phyloP scores from a whole-genome alignment of 495 filamentous ascomycete species.

The Podospora conica region DNA sequence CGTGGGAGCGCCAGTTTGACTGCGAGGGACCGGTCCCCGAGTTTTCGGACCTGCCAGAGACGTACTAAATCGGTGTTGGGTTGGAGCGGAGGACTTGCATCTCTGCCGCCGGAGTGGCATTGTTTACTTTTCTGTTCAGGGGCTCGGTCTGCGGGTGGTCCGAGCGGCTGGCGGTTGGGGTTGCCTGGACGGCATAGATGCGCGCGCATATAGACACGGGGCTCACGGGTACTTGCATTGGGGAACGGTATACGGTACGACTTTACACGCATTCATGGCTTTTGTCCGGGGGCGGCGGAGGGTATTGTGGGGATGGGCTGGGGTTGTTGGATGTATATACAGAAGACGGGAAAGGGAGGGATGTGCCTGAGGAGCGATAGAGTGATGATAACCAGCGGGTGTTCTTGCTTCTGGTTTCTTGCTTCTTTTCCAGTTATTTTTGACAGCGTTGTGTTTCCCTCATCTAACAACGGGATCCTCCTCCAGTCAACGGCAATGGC shows the following conservation, averaged over 20 bases:
- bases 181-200: not conserved
- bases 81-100: not conserved
- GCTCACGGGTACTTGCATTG: not conserved
- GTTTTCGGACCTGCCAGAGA: slow-evolving; percentile 63
- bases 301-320: not conserved
- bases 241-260: not conserved
- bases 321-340: not conserved
- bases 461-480: not conserved
- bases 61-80: slow-evolving; percentile 47
- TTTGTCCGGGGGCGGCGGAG: not conserved
- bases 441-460: too few species aligned
- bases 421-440: not conserved
- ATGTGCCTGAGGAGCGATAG: too few species aligned
- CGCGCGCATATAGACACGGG: not conserved
- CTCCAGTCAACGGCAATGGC: too few species aligned
- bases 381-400: not conserved
- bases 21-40: slow-evolving; percentile 66
- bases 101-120: not conserved
- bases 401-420: not conserved
- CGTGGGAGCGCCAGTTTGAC: slow-evolving; percentile 68
- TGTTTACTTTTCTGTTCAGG: not conserved
- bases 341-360: too few species aligned
- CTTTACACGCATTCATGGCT: not conserved
- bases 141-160: not conserved
- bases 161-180: not conserved